These are phyloP conservation scores for Danielozyma ontarioensis DNA, from an alignment of 805 yeast species.

Conservation along the genomic window DNA sequence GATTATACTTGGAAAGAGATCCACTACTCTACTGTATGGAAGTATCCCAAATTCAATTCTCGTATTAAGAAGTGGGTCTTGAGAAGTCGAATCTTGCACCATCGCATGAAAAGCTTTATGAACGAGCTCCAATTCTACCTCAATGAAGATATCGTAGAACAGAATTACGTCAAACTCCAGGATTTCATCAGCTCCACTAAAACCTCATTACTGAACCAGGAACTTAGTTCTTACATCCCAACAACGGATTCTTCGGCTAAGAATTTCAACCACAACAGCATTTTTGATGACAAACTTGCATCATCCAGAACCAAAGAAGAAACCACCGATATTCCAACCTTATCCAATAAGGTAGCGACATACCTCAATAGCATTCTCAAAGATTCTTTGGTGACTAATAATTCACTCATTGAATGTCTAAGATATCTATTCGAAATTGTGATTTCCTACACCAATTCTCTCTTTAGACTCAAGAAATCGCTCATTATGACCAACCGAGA, in stretches of 20 bases:
- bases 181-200: constrained; percentile 10
- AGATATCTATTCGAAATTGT: constrained; percentile 44
- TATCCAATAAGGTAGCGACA: constrained; percentile 43
- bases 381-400: constrained; percentile 63
- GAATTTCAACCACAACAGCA: constrained; percentile 13
- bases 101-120: constrained; percentile 52
- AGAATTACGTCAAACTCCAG: constrained; percentile 44
- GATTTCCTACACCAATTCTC: constrained; percentile 43
- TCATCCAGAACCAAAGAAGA: constrained; percentile 2
- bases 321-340: constrained; percentile 24
- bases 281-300: constrained; percentile 18
- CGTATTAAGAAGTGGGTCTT: constrained; percentile 50
- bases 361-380: constrained; percentile 60
- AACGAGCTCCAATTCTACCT: constrained; percentile 52
- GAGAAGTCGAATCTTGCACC: constrained; percentile 50
- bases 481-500: constrained; percentile 45
- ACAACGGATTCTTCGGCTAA: background rate
- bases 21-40: constrained; percentile 64
- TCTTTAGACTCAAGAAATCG: constrained; percentile 50
- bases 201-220: constrained; percentile 3
- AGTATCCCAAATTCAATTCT: constrained; percentile 36
- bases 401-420: constrained; percentile 43
- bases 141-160: constrained; percentile 54
- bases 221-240: constrained; percentile 8
- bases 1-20: constrained; percentile 72